Base-by-base conservation (phyloP, 768 basidiomycete species). In the Naganishia friedmannii region DNA sequence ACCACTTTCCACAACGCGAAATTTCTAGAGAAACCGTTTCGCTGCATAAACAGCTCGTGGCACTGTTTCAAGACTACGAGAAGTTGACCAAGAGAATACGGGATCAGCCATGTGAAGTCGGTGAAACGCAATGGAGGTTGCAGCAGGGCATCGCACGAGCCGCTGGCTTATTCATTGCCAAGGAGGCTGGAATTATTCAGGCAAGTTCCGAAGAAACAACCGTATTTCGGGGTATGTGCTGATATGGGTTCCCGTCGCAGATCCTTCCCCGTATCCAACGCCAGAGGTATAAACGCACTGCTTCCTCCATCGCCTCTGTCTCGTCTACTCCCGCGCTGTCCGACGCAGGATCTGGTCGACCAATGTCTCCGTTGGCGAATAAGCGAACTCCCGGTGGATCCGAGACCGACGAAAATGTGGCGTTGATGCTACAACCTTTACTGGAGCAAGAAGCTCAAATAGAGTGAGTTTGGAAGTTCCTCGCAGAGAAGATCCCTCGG, bases 361-460 rank as follows among this genome's bases (percentile, higher is more conserved):
- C 19, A 70, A 78, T 66, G 48, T 53, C 65, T 29, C 48, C 51
- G 3, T 15, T 66, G 15, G 48, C 65, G 1, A 19, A 3, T 32
- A 70, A 73, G 29, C 53, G 71, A 28, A 60, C 67, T n/a, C 23
- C 45, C 6, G 70, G 73, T 45, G 67, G 56, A 32, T 55, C 34
- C 60, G 56, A 45, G 28, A 85, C 86, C 0, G 88, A 90, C 72
- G 88, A 90, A 2, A 84, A 87, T 37, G 81, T 91, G 26, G 92
- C 92, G 2, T 84, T 86, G 53, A 82, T 85, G 8, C 82, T 97
- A 19, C 93, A 97, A 74, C 93, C 93, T 2, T 83, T 97, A 15
- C 85, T 97, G 19, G 93, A 97, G 81, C 95, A 98, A 80, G 95
- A 99, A 81, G 89, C 90, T 2, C 85, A 97, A 56, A 85, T 99